These are phyloP conservation scores for Chrysanthemum makinoi DNA, from an alignment of 129 eudicot genomes.

Conservation along the genomic window DNA sequence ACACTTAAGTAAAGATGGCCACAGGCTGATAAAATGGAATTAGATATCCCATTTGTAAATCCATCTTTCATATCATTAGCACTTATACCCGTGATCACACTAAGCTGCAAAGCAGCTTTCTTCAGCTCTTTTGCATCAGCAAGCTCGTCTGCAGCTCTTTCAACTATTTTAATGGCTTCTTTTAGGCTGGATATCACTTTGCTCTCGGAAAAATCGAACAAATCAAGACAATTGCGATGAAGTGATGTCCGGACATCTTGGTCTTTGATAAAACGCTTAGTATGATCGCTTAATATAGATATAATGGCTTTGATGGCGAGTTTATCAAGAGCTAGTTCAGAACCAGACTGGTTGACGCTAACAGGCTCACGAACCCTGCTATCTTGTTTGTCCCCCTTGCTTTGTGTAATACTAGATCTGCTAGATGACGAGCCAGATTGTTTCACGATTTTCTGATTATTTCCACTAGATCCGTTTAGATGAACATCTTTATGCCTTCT, in stretches of 20 bases:
- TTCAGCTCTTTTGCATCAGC: not conserved
- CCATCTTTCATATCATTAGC: not conserved
- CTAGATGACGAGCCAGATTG: too few relatives aligned
- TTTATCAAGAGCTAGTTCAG: conserved; percentile 5
- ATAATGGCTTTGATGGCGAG: not conserved
- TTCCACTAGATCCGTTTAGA: too few relatives aligned
- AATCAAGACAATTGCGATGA: not conserved
- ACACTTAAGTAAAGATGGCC: conserved; percentile 1
- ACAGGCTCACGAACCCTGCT: too few relatives aligned
- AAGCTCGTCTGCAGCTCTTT: not conserved
- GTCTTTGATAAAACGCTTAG: conserved; percentile 8
- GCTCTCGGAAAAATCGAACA: not conserved
- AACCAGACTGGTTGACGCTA: too few relatives aligned
- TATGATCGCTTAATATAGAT: not conserved
- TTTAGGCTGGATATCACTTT: conserved; percentile 2
- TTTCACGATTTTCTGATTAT: too few relatives aligned
- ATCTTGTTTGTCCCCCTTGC: too few relatives aligned
- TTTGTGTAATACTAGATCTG: too few relatives aligned
- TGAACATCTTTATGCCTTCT: too few relatives aligned
- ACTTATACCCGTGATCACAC: conserved; percentile 1
- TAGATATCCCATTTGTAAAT: conserved; percentile 1
- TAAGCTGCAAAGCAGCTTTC: conserved; percentile 8
- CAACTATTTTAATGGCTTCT: conserved; percentile 2
- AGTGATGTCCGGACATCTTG: not conserved
- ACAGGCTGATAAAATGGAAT: conserved; percentile 3